These are phyloP conservation scores for Cadophora luteo-olivacea DNA, from an alignment of 2,329 filamentous ascomycete genomes.

Conservation along the genomic window DNA sequence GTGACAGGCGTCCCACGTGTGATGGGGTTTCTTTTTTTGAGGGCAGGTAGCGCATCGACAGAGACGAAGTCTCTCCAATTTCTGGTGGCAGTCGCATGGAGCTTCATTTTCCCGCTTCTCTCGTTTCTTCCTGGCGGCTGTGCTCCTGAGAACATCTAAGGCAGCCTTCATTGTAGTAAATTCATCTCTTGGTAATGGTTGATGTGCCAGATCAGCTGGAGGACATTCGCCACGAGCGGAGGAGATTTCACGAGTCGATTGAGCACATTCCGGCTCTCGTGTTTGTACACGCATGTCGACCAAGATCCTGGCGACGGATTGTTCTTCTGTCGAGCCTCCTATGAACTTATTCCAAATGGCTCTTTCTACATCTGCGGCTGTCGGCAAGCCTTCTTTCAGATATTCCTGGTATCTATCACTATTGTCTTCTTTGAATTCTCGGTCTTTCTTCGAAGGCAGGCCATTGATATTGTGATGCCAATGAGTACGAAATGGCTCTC, in stretches of 20 bases:
- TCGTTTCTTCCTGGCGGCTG: background rate
- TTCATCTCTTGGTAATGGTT: background rate
- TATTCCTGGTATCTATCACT: too few relatives aligned
- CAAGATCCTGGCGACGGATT: background rate
- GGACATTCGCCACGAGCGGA: too few relatives aligned
- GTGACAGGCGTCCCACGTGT: background rate
- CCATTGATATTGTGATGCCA: background rate
- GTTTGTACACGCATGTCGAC: background rate
- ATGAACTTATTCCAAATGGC: background rate
- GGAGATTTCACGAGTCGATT: too few relatives aligned
- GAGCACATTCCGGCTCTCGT: too few relatives aligned
- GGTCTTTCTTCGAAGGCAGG: background rate
- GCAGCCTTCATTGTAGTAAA: background rate
- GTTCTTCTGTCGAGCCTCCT: background rate
- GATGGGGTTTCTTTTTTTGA: background rate
- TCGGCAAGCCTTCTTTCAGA: background rate
- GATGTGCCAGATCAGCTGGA: too few relatives aligned
- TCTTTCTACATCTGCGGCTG: background rate
- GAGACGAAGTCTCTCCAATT: background rate
- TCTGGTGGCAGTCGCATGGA: background rate
- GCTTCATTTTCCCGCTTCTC: background rate
- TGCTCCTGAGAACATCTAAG: background rate
- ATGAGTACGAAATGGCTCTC: background rate
- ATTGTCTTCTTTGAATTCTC: background rate
- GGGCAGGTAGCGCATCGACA: background rate